Evolutionary conservation across 2,329 filamentous ascomycete genomes (phyloP).

Genomic region (Aspergillus fijiensis): DNA sequence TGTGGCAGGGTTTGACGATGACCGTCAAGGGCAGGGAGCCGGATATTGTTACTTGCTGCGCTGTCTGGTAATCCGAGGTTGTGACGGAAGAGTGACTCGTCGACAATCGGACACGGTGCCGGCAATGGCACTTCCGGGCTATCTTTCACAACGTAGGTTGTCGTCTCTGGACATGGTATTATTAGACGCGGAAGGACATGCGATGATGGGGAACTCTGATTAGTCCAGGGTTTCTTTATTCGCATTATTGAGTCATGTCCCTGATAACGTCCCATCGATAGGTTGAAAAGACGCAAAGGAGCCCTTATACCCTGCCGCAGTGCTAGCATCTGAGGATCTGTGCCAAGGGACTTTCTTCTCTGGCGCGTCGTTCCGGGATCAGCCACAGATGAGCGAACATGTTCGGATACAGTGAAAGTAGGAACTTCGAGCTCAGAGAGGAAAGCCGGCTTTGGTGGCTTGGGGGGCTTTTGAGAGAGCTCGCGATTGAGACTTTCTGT

Average conservation of each 20-base stretch:
- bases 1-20: not conserved
- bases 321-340: not conserved
- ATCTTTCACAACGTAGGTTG: constrained; percentile 4
- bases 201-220: not conserved
- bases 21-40: not conserved
- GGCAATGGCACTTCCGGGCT: constrained; percentile 17
- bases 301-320: not conserved
- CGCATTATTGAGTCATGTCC: not conserved
- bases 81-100: constrained; percentile 15
- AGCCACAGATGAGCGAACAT: not conserved
- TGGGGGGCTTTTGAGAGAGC: constrained; percentile 10
- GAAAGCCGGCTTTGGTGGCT: constrained; percentile 17
- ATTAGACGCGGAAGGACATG: constrained; percentile 5
- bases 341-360: not conserved
- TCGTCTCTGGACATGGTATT: not conserved
- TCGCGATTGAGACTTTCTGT: not conserved
- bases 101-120: constrained; percentile 15
- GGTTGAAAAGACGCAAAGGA: not conserved
- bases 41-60: not conserved
- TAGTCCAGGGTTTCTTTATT: constrained; percentile 2
- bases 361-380: not conserved
- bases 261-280: not conserved
- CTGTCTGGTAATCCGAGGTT: not conserved
- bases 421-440: constrained; percentile 5
- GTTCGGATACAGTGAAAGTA: not conserved